Conservation (phyloP, 2,329 filamentous ascomycete genomes). For the Fusarium luffae region DNA sequence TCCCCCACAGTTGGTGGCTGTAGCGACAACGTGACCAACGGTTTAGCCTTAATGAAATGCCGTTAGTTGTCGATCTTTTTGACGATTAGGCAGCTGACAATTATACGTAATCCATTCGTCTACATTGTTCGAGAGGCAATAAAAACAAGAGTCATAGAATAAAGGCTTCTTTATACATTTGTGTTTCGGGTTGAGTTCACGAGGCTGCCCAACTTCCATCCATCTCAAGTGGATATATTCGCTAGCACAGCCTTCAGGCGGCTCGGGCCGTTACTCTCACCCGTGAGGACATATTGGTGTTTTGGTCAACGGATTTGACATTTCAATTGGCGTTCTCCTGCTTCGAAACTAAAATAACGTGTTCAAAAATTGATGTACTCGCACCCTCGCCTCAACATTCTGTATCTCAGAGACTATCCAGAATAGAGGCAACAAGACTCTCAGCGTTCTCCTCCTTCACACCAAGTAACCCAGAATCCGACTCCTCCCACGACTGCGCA, state of each 20-base stretch:
- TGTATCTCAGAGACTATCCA: too few species aligned
- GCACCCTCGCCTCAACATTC: too few species aligned
- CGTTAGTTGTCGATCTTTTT: not conserved
- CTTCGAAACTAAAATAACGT: too few species aligned
- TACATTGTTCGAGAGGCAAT: not conserved
- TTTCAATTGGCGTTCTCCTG: too few species aligned
- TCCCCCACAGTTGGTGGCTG: constrained; percentile 18
- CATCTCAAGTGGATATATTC: not conserved
- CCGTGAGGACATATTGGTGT: too few species aligned
- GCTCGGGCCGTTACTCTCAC: not conserved
- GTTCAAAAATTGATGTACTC: too few species aligned
- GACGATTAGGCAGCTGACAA: not conserved
- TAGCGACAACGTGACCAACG: constrained; percentile 22
- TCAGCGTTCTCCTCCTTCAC: not conserved
- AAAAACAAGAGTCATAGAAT: not conserved
- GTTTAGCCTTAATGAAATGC: not conserved
- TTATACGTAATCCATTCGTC: not conserved
- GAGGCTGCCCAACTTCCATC: not conserved
- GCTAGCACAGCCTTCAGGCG: not conserved
- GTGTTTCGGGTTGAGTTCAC: not conserved
- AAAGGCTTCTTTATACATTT: not conserved
- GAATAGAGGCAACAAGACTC: constrained; percentile 5
- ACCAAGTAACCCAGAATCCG: constrained; percentile 21
- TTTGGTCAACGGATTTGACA: too few species aligned
- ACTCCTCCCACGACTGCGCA: constrained; percentile 18